Base-by-base conservation (phyloP, 192 early-diverging fungal species). In the Paraglomus occultum region DNA sequence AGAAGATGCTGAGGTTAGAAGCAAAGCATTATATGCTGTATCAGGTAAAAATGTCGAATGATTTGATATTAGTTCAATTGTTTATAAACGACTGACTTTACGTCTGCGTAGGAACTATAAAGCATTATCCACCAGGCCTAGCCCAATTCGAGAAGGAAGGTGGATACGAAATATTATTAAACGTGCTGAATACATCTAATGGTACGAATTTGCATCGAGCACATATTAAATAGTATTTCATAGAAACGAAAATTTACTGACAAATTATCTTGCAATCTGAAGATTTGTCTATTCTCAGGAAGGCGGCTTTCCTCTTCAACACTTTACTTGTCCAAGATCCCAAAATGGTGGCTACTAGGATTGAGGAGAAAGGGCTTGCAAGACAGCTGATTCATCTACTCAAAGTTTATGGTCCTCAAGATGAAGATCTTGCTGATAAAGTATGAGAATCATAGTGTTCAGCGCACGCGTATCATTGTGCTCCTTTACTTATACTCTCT, bases 21-120 rank as follows among this genome's bases (percentile, higher is more conserved):
- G 79, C n/a, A 92, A 92, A 65, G 88, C 89, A 11, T 72, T 86
- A 15, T 90, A 90, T 77, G 89, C 89, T 54, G 75, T 90, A 14
- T 89, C 88, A 51, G 83, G 66, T 68, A 6, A 66, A 15, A 51
- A 17, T 5, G 31, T 23, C 48, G 22, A 43, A 64, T 42, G 17
- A n/a, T 17, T 51, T 68, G 1, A 47, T 52, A 45, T 51, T 39
- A 22, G 6, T 20, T 18, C 12, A 51, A 39, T 10, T 12, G 8
- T 10, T 15, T 9, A 10, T 44, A 10, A 45, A 39, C n/a, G 42
- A 18, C 20, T 45, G 8, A 55, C 55, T 52, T 51, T 67, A 22
- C 8, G 18, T 44, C 15, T 31, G 9, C 7, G 23, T 20, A 68
- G 66, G 89, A 22, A 80, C 83, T 46, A 76, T 92, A 31, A 86